Evolutionary conservation across 768 basidiomycete genomes (phyloP).

Genomic region (Cyclocybe cylindracea): DNA sequence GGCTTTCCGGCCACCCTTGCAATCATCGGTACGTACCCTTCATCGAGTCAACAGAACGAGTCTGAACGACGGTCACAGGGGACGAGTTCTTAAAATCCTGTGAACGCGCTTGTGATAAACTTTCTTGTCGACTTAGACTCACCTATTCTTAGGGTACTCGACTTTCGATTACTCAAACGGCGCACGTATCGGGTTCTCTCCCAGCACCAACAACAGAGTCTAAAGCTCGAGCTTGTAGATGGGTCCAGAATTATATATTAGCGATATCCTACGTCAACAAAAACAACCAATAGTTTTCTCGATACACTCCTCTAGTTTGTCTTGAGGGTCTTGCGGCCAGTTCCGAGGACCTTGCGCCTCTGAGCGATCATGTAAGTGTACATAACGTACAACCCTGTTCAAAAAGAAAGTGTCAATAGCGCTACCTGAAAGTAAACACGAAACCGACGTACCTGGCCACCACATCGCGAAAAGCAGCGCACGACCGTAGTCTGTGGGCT

Average conservation of each 20-base stretch:
- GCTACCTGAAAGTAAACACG: neutral
- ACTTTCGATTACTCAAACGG: constrained; percentile 59
- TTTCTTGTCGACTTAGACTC: neutral
- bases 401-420: neutral
- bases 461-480: constrained; percentile 71
- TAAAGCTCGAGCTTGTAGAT: neutral
- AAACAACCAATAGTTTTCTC: too few relatives aligned
- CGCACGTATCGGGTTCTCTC: constrained; percentile 57
- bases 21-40: constrained; percentile 49
- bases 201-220: constrained; percentile 48
- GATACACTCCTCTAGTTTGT: constrained; percentile 14
- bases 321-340: constrained; percentile 23
- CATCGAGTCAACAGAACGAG: neutral
- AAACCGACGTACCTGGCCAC: constrained; percentile 72
- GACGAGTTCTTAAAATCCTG: constrained; percentile 71
- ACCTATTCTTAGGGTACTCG: constrained; percentile 49
- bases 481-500: constrained; percentile 55
- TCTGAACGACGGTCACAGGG: constrained; percentile 29
- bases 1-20: constrained; percentile 53
- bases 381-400: constrained; percentile 48
- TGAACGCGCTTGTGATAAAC: constrained; percentile 27
- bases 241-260: neutral
- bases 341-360: constrained; percentile 45
- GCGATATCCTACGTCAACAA: too few relatives aligned
- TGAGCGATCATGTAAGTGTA: constrained; percentile 58